Conservation (phyloP, 768 basidiomycete genomes). For the Leccinum boreale region DNA sequence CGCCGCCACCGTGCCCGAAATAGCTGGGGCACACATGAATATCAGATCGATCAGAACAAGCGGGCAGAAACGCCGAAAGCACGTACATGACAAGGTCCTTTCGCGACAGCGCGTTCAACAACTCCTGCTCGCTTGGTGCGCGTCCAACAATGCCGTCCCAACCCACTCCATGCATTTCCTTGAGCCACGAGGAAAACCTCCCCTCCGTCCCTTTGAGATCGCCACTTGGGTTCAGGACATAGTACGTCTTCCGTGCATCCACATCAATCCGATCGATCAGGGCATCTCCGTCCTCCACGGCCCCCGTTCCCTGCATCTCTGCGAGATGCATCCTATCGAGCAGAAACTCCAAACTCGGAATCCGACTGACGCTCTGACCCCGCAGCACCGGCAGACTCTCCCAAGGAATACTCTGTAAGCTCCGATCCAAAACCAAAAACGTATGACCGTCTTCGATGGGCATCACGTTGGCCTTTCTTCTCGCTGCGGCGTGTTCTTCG, state of each 20-base stretch:
- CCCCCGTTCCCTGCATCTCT: conserved; percentile 35
- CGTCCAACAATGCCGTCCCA: conserved; percentile 84
- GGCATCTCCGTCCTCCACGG: conserved; percentile 11
- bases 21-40: conserved; percentile 51
- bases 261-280: conserved; percentile 49
- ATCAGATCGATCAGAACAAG: not conserved
- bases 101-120: conserved; percentile 64
- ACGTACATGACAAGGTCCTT: conserved; percentile 91
- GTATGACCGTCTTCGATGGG: conserved; percentile 59
- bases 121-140: conserved; percentile 79
- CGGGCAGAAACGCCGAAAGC: not conserved
- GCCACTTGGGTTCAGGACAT: conserved; percentile 88
- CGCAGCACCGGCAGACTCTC: conserved; percentile 88
- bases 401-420: conserved; percentile 89
- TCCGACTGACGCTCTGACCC: conserved; percentile 85
- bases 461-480: conserved; percentile 31
- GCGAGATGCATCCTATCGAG: conserved; percentile 74
- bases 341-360: conserved; percentile 87
- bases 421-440: conserved; percentile 88
- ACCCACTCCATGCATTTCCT: conserved; percentile 64
- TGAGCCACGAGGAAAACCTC: conserved; percentile 76
- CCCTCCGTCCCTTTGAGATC: conserved; percentile 83
- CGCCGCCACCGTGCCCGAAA: conserved; percentile 95
- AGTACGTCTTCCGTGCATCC: conserved; percentile 70
- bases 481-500: conserved; percentile 58